Percentiles rank a stretch among this genome's conserved stretches.
Evolutionary conservation across 768 basidiomycete genomes (phyloP).

Genomic region (Mycena vulgaris): DNA sequence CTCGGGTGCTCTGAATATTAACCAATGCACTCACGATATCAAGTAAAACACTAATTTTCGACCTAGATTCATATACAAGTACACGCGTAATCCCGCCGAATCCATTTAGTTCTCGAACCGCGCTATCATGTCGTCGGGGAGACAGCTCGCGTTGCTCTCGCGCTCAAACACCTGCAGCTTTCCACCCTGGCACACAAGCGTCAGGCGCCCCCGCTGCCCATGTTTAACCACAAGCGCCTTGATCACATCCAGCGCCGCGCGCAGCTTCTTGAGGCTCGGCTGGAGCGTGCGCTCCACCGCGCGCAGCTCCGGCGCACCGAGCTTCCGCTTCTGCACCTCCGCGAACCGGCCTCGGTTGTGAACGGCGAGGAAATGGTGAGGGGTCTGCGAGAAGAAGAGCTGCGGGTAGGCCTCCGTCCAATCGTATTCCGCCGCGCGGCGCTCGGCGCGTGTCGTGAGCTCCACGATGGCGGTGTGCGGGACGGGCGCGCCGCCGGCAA

Average conservation of each 20-base stretch:
- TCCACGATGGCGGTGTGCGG: conserved; percentile 62
- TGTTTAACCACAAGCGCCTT: conserved; percentile 64
- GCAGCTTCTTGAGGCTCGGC: conserved; percentile 54
- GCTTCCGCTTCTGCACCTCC: conserved; percentile 63
- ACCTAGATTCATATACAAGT: too few species aligned
- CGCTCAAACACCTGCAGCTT: conserved; percentile 68
- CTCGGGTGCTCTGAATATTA: too few species aligned
- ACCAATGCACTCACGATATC: too few species aligned
- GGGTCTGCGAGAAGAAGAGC: conserved; percentile 78
- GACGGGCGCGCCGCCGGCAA: conserved; percentile 49
- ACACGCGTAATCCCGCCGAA: not conserved
- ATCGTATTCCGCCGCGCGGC: conserved; percentile 52
- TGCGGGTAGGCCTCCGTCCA: conserved; percentile 79
- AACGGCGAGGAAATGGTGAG: conserved; percentile 70
- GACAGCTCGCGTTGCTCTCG: conserved; percentile 55
- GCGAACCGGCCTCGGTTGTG: conserved; percentile 71
- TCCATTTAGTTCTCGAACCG: conserved; percentile 48
- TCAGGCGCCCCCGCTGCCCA: conserved; percentile 67
- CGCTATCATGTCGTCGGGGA: conserved; percentile 61
- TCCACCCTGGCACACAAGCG: conserved; percentile 66
- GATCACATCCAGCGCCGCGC: conserved; percentile 60
- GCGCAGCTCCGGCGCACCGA: conserved; percentile 55
- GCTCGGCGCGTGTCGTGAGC: conserved; percentile 60
- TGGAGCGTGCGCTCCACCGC: conserved; percentile 50
- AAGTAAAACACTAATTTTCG: too few species aligned